These are phyloP conservation scores for Annulohypoxylon bovei DNA, from an alignment of 495 filamentous ascomycete genomes.

Conservation along the genomic window DNA sequence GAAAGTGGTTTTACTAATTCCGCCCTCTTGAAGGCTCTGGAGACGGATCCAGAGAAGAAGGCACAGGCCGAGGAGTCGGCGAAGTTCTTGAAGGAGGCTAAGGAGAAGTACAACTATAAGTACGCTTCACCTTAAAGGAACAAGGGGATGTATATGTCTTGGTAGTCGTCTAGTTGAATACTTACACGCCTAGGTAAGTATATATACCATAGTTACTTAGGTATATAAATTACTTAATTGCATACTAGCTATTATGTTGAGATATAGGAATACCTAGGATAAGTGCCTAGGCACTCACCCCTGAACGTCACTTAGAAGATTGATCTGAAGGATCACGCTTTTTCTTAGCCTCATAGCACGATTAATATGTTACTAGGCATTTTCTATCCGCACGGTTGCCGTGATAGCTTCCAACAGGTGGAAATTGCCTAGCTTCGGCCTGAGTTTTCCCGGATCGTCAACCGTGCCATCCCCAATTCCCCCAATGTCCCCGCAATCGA, in stretches of 20 bases:
- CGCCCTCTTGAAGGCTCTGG: conserved; percentile 3
- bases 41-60: conserved; percentile 43
- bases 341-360: not conserved
- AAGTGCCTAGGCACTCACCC: no score
- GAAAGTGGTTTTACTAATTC: conserved; percentile 21
- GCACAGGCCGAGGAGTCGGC: conserved; percentile 29
- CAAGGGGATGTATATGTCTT: not conserved
- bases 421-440: conserved; percentile 33
- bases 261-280: no score
- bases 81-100: conserved; percentile 41
- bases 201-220: not conserved
- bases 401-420: conserved; percentile 37
- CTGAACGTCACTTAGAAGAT: not conserved
- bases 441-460: conserved; percentile 44
- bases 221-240: no score
- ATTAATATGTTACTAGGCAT: not conserved
- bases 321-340: not conserved
- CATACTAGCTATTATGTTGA: no score
- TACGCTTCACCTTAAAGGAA: conserved; percentile 46
- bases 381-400: no score
- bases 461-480: conserved; percentile 28
- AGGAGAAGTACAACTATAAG: conserved; percentile 54
- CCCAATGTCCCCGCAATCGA: conserved; percentile 23
- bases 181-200: not conserved
- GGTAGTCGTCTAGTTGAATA: not conserved